Evolutionary conservation across 768 basidiomycete species (phyloP).

Genomic region (Tylopilus intermedius): DNA sequence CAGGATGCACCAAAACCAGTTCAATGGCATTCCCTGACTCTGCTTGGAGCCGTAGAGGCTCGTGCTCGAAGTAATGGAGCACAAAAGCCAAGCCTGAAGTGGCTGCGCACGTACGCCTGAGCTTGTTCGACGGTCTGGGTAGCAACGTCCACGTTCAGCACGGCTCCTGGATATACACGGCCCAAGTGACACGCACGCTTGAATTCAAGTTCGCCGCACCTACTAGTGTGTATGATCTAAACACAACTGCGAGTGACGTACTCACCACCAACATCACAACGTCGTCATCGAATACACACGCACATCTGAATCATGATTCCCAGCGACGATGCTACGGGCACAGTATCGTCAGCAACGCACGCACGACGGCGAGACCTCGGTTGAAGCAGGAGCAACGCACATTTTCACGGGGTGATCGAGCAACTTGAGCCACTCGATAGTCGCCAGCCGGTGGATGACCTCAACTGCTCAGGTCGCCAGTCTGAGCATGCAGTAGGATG

Average conservation of each 20-base stretch:
- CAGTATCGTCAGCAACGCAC: background rate
- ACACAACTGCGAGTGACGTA: constrained; percentile 17
- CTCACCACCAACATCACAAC: background rate
- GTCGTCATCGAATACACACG: constrained; percentile 1
- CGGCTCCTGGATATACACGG: background rate
- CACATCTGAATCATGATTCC: constrained; percentile 70
- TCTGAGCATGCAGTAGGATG: constrained; percentile 50
- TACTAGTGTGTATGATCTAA: constrained; percentile 12
- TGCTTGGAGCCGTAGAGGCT: constrained; percentile 23
- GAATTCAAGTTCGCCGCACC: constrained; percentile 7
- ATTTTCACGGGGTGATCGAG: constrained; percentile 59
- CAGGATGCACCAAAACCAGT: constrained; percentile 16
- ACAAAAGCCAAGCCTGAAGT: constrained; percentile 32
- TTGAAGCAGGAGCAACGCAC: constrained; percentile 28
- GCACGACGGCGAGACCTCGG: background rate
- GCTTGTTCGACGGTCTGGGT: constrained; percentile 19
- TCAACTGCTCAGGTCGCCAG: constrained; percentile 54
- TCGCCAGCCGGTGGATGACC: constrained; percentile 44
- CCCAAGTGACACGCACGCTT: constrained; percentile 8
- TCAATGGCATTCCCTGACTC: constrained; percentile 5
- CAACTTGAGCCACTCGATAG: constrained; percentile 52
- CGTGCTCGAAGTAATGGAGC: constrained; percentile 55
- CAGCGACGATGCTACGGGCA: constrained; percentile 51
- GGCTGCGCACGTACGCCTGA: constrained; percentile 25
- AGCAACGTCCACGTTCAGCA: constrained; percentile 4